Percentiles rank a stretch among this genome's conserved stretches.
Conservation (phyloP, 805 yeast species). For the Sugiyamaella americana region DNA sequence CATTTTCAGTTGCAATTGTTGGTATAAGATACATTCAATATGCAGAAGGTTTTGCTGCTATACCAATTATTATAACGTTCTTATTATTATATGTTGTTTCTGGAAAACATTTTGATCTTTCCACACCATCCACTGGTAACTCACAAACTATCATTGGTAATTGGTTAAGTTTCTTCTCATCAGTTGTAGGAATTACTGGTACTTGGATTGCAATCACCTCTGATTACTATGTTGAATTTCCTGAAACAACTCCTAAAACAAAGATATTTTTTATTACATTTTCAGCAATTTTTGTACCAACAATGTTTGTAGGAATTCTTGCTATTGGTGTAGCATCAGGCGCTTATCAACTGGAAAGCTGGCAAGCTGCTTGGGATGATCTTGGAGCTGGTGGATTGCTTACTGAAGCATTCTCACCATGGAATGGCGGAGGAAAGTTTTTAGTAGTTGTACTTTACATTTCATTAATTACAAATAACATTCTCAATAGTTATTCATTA, state of each 20-base stretch:
- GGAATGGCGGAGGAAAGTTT: constrained; percentile 77
- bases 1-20: constrained; percentile 63
- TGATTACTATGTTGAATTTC: constrained; percentile 77
- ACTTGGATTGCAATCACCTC: constrained; percentile 88
- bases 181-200: constrained; percentile 70
- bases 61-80: constrained; percentile 65
- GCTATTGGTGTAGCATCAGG: constrained; percentile 66
- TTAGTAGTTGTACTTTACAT: constrained; percentile 62
- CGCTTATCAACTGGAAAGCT: constrained; percentile 50
- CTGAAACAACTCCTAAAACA: constrained; percentile 56
- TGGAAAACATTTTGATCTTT: constrained; percentile 30
- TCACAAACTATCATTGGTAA: constrained; percentile 51
- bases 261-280: constrained; percentile 57
- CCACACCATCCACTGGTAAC: constrained; percentile 34
- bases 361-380: constrained; percentile 49
- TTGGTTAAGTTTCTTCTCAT: constrained; percentile 64
- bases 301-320: constrained; percentile 67
- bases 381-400: constrained; percentile 75
- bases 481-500: constrained; percentile 73
- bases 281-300: constrained; percentile 61
- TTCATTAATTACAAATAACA: constrained; percentile 75
- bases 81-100: constrained; percentile 55
- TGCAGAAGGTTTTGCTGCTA: constrained; percentile 61
- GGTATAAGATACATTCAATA: constrained; percentile 68
- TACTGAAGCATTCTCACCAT: constrained; percentile 55